Base-by-base conservation (phyloP, 305 asterid genomes). In the Petunia hybrid region DNA sequence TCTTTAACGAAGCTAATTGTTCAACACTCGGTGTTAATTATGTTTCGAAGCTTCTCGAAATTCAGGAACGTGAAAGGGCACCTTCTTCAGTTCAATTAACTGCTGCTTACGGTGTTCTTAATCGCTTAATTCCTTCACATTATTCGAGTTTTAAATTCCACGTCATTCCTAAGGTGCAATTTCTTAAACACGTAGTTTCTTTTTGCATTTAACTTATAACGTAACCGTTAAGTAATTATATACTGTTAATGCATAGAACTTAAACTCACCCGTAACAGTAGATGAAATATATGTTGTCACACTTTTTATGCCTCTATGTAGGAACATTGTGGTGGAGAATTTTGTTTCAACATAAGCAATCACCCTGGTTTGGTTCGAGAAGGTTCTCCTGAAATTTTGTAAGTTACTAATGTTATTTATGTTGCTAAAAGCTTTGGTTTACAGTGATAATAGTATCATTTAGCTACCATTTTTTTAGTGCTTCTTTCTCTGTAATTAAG, bases 111-210 rank as follows among this genome's bases (percentile, higher is more conserved):
- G 80, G 89, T 67, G 91, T 91, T 80, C 87, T 93, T 78, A 79
- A 74, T 84, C 95, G 98, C 87, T 83, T 90, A 77, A 78, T 91
- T 78, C 95, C 97, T 83, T 90, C 93, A 2, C 98, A 87, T 82
- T 80, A 86, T 60, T 85, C 94, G 64, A 88, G 91, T 82, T 93
- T 93, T 86, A 80, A 86, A 77, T 90, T 93, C 79, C 84, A 66
- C 36, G 86, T 92, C 78, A 84, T 93, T 81, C 73, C 91, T 68
- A 92, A 90, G 97, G 97, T 86, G 78, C 40, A 5, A 67, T 43
- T 13, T 8, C 39, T 22, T 63, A 22, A 22, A 22, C 31, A 22
- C 31, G 31, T 22, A 22, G 31, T 22, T 22, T 8, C 39, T 22
- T 63, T 22, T 14, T 61, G 36, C 10, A 73, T 48, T 9, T 57